Evolutionary conservation across 2,329 filamentous ascomycete genomes (phyloP), one percentile per base, ranked within the genome.

Genomic region (Penicillium occitanis): DNA sequence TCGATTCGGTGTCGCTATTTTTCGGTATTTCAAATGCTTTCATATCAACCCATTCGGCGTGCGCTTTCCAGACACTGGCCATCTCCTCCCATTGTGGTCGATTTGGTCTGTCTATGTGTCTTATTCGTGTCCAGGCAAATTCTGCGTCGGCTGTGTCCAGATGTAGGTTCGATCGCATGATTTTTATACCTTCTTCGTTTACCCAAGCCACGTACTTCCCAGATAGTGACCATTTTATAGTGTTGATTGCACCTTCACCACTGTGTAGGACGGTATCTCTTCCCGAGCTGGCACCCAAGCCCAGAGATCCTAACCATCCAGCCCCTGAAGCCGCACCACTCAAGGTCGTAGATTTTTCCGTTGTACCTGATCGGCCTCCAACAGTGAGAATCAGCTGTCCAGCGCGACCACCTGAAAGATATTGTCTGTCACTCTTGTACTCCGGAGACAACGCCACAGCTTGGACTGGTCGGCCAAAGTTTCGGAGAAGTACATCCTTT

Each of bases 131-230:
- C 96, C 96, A 99, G 2, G 93, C 92, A 70, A 90, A 89, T 17
- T 97, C 93, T 1, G 85, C 81, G 73, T 96, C 90, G 13, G 85
- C 85, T 68, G 83, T 88, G 5, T 96, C 92, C 5, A 97, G 84
- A 71, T 93, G 88, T 22, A 96, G 75, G 75, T 95, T 92, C 4
- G 92, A 92, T 44, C 95, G 88, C 93, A 98, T 98, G 68, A 99
- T 95, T 77, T 97, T 97, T 75, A 98, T 96, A 3, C 95, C 95
- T 73, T 96, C 90, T 78, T 99, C 95, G 73, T 98, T 99, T 48
- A 96, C 85, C 95, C 95, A 99, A 0, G 89, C 91, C 0, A 97
- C 91, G 73, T 93, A 98, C 79, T 91, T 95, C 0, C 95, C 94
- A 0, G 92, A 94, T 48, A 94, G 77, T 0, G 94, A 98, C 93